Percentiles rank a stretch among this genome's conserved stretches.
Conservation (phyloP, 345 rosid genomes). For the Rhodamnia argentea region DNA sequence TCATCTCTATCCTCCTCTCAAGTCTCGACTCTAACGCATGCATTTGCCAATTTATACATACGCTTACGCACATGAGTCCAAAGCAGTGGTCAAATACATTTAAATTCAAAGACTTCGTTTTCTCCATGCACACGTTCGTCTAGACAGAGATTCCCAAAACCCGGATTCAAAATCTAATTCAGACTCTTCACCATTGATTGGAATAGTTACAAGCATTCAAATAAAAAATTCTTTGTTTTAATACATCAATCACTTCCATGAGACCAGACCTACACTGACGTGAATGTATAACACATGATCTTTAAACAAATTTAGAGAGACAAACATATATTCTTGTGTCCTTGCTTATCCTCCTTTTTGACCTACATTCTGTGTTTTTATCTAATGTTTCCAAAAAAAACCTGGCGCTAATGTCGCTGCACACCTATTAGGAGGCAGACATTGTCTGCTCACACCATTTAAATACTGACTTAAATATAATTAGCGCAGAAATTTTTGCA, state of each 20-base stretch:
- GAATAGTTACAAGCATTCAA: background rate
- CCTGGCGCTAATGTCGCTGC: background rate
- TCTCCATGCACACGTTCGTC: constrained; percentile 40
- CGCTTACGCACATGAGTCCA: background rate
- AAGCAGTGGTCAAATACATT: background rate
- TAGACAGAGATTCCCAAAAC: constrained; percentile 10
- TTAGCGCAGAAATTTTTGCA: background rate
- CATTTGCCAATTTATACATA: background rate
- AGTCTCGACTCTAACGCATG: background rate
- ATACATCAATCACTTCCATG: background rate
- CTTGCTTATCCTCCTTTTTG: background rate
- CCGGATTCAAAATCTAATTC: background rate
- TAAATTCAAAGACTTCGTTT: background rate
- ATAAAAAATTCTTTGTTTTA: background rate
- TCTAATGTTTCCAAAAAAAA: background rate
- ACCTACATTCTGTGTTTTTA: background rate
- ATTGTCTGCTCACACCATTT: background rate
- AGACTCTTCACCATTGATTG: background rate
- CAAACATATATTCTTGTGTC: background rate
- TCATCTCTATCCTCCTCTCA: background rate
- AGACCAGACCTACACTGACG: background rate
- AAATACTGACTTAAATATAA: background rate
- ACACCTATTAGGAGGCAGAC: background rate
- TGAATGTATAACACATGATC: background rate
- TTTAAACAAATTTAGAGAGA: background rate